phyloP scores from a whole-genome alignment of 1,284 basidiomycete genomes.

The Austroboletus niveus region DNA sequence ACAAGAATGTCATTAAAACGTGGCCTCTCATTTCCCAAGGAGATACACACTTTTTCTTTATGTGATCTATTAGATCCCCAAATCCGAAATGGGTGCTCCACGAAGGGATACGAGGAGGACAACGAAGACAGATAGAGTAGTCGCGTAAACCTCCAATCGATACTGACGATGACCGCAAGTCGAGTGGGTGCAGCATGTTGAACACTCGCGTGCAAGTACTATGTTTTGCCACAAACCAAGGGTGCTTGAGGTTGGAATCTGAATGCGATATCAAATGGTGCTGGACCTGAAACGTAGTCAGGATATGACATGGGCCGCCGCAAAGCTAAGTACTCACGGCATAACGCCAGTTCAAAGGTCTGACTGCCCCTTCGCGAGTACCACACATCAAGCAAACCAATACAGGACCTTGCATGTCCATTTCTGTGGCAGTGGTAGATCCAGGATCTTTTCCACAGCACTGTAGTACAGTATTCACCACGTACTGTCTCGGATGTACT shows the following conservation, averaged over 20 bases:
- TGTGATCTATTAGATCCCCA: slow-evolving; percentile 18
- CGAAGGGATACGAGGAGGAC: slow-evolving; percentile 29
- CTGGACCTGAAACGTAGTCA: slow-evolving; percentile 16
- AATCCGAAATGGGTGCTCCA: slow-evolving; percentile 25
- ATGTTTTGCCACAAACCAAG: slow-evolving; percentile 13
- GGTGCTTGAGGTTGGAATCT: neutral
- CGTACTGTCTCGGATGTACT: slow-evolving; percentile 20
- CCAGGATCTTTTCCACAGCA: slow-evolving; percentile 25
- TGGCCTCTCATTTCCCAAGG: neutral
- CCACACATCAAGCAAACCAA: slow-evolving; percentile 21
- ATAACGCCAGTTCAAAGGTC: slow-evolving; percentile 25
- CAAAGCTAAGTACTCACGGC: slow-evolving; percentile 14
- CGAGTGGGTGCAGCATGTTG: neutral
- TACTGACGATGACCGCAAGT: slow-evolving; percentile 1
- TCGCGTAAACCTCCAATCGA: slow-evolving; percentile 9
- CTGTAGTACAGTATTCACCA: slow-evolving; percentile 16
- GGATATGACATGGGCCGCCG: neutral
- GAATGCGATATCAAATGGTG: slow-evolving; percentile 20
- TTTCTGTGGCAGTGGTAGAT: slow-evolving; percentile 26
- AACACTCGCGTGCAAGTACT: neutral
- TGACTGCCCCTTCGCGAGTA: slow-evolving; percentile 2
- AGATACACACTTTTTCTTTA: slow-evolving; percentile 20
- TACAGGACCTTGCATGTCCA: slow-evolving; percentile 23
- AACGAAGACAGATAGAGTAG: slow-evolving; percentile 25
- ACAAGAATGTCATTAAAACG: neutral